Evolutionary conservation across 768 basidiomycete species (phyloP).

Genomic region (Hortiboletus campestris): DNA sequence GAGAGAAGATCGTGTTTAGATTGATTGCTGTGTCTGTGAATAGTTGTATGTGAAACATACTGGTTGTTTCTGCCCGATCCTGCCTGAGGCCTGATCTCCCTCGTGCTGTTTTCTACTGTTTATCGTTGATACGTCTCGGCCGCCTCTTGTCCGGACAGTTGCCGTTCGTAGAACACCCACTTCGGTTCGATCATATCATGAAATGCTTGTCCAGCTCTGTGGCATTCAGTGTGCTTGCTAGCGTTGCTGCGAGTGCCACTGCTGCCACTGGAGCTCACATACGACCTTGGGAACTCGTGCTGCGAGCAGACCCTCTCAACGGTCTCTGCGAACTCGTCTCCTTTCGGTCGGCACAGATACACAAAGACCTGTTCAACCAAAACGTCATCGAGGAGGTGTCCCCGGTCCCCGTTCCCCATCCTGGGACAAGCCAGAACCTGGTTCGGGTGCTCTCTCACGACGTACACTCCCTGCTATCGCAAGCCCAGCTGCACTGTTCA

Average conservation of each 20-base stretch:
- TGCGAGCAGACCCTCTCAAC: conserved; percentile 17
- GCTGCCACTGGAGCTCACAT: conserved; percentile 53
- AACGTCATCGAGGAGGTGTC: conserved; percentile 11
- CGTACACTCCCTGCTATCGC: conserved; percentile 9
- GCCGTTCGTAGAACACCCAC: too few relatives aligned
- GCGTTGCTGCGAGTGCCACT: neutral
- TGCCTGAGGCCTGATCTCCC: neutral
- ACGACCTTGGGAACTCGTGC: conserved; percentile 59
- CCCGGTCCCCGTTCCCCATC: conserved; percentile 9
- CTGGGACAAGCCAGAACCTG: conserved; percentile 5
- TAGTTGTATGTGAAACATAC: neutral
- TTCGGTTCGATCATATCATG: conserved; percentile 8
- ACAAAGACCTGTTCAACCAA: conserved; percentile 17
- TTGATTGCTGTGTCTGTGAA: neutral
- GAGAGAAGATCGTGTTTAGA: neutral
- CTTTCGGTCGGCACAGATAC: conserved; percentile 17
- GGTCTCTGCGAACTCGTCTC: conserved; percentile 19
- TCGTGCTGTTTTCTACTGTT: conserved; percentile 6
- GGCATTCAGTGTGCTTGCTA: conserved; percentile 1
- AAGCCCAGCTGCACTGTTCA: conserved; percentile 22
- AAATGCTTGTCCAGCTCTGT: conserved; percentile 3
- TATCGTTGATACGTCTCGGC: neutral
- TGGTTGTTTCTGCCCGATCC: neutral
- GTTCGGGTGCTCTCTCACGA: conserved; percentile 24
- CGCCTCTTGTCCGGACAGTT: neutral